These are phyloP conservation scores for Apiotrichum domesticum DNA, from an alignment of 1,284 basidiomycete species.

Conservation along the genomic window DNA sequence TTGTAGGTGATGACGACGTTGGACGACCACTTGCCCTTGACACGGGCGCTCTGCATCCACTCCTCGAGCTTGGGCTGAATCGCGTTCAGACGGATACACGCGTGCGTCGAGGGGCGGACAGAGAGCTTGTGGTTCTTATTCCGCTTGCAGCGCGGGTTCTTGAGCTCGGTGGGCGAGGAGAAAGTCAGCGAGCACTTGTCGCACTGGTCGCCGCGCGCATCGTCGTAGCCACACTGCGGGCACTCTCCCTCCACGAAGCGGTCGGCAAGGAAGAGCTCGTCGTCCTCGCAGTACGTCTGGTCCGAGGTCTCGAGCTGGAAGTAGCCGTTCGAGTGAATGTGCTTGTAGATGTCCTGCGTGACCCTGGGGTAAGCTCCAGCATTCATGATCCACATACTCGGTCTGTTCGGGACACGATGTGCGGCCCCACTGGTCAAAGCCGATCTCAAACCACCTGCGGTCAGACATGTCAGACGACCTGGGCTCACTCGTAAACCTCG, in stretches of 20 bases:
- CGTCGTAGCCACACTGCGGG: slow-evolving; percentile 81
- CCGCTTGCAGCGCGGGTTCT: slow-evolving; percentile 92
- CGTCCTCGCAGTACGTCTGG: slow-evolving; percentile 89
- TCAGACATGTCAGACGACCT: not conserved
- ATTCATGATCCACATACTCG: slow-evolving; percentile 54
- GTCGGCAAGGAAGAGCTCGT: slow-evolving; percentile 88
- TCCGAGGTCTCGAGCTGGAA: slow-evolving; percentile 77
- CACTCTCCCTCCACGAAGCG: slow-evolving; percentile 92
- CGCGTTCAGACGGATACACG: slow-evolving; percentile 81
- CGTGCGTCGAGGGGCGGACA: slow-evolving; percentile 77
- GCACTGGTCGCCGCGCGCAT: slow-evolving; percentile 97
- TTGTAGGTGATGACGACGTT: slow-evolving; percentile 84
- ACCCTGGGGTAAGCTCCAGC: slow-evolving; percentile 55
- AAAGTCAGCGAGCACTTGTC: slow-evolving; percentile 89
- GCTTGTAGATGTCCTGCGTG: slow-evolving; percentile 77
- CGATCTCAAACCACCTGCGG: slow-evolving; percentile 51
- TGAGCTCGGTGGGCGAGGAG: slow-evolving; percentile 80
- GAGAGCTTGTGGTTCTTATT: slow-evolving; percentile 71
- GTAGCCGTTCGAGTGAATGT: slow-evolving; percentile 68
- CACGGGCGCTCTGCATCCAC: slow-evolving; percentile 78
- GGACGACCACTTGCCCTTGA: slow-evolving; percentile 80
- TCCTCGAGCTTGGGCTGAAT: slow-evolving; percentile 79
- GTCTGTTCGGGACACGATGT: slow-evolving; percentile 89
- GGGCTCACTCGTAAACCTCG: slow-evolving; percentile 80
- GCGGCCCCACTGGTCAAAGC: slow-evolving; percentile 94